phyloP scores from a whole-genome alignment of 106 monocot genomes.

The Dioscorea zingiberensis region DNA sequence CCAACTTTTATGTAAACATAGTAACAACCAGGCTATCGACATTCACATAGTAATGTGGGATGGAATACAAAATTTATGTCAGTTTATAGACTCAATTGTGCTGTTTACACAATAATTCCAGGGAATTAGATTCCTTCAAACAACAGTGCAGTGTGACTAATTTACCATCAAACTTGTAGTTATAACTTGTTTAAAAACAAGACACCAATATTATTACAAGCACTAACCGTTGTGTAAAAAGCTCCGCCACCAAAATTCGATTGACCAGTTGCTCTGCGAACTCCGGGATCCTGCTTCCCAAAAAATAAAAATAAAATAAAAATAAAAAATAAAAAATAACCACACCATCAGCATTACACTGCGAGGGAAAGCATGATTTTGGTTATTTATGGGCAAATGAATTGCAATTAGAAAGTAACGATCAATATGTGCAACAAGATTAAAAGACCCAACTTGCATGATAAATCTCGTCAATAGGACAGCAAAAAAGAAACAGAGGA shows the following conservation, averaged over 20 bases:
- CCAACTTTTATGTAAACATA: neutral
- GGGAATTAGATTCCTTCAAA: neutral
- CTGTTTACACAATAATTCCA: too few relatives aligned
- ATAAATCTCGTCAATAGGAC: neutral
- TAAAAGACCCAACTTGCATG: neutral
- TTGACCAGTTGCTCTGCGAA: neutral
- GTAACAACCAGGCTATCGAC: neutral
- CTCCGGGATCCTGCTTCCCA: too few relatives aligned
- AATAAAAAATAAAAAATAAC: too few relatives aligned
- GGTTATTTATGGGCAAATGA: too few relatives aligned
- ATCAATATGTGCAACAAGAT: too few relatives aligned
- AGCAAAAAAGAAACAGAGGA: too few relatives aligned
- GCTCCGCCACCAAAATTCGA: neutral
- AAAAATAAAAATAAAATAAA: too few relatives aligned
- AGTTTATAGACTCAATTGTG: neutral
- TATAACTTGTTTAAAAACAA: neutral
- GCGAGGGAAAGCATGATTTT: too few relatives aligned
- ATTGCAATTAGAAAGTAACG: too few relatives aligned
- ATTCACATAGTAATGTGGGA: too few relatives aligned
- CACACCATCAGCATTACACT: too few relatives aligned
- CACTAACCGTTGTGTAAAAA: neutral
- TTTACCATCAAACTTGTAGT: neutral
- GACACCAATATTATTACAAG: neutral
- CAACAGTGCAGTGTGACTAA: too few relatives aligned
- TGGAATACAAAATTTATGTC: neutral